Evolutionary conservation across 345 rosid species (phyloP), one percentile per base, ranked within the genome.

Genomic region (Rhodamnia argentea): DNA sequence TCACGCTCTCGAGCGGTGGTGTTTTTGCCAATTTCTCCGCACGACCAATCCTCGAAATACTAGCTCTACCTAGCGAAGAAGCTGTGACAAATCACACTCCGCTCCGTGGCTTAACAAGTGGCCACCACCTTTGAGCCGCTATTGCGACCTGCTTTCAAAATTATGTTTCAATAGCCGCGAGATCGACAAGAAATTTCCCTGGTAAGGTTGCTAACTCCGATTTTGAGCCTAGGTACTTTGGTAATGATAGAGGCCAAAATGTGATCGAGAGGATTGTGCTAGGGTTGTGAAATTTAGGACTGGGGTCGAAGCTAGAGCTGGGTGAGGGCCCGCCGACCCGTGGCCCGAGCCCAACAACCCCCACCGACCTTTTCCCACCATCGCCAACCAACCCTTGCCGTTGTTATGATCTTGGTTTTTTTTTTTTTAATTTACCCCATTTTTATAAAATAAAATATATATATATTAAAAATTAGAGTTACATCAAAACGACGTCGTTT

Each of bases 241-340:
- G 87, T 85, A 82, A 85, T 81, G 94, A 90, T 59, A 95, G 82
- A 89, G 95, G 95, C 37, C 91, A 93, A 57, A 96, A 85, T 83
- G 95, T 98, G 11, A 92, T 97, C 5, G 96, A 97, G 74, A 91
- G 96, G 86, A 97, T 97, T 51, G 99, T 95, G 74, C 95, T 97
- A 56, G 91, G 98, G 84, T 88, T 96, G 86, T 90, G 98, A 85
- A 94, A 97, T 89, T 76, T 97, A 15, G 99, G 99, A 37, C 59
- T 96, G 84, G 98, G 90, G 7, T 90, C 93, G 4, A 95, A 95
- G 14, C 4, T 13, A 51, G 9, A 51, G 52, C 14, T 51, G 4
- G 14, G 52, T 1, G 4, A 51, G 52, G 14, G 9, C 44, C 47
- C 9, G 10, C 9, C 47, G 47, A 5, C 47, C 47, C 47, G 7